Conservation (phyloP, 768 basidiomycete species). For the Leccinellum rugosiceps region DNA sequence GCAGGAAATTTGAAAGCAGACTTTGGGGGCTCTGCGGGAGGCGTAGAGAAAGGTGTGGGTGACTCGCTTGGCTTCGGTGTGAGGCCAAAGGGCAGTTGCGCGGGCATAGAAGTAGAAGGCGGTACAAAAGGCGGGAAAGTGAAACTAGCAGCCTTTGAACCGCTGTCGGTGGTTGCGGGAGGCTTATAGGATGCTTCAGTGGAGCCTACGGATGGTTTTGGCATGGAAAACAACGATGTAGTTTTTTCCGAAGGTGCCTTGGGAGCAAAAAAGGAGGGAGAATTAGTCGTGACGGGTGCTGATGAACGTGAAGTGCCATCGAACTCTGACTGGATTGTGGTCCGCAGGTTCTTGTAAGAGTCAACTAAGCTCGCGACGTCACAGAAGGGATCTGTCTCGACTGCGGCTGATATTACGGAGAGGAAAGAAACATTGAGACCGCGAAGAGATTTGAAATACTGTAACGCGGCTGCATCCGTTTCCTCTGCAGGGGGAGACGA, state of each 20-base stretch:
- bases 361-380: constrained; percentile 56
- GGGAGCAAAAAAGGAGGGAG: constrained; percentile 10
- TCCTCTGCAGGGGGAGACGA: constrained; percentile 22
- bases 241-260: constrained; percentile 17
- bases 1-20: constrained; percentile 27
- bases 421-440: constrained; percentile 70
- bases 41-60: constrained; percentile 7
- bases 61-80: constrained; percentile 20
- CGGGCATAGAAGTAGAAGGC: constrained; percentile 10
- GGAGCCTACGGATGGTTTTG: constrained; percentile 33
- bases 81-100: constrained; percentile 12
- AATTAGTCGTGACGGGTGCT: constrained; percentile 7
- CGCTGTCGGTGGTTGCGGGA: constrained; percentile 16
- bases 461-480: constrained; percentile 36
- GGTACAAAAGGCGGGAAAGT: constrained; percentile 26
- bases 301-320: constrained; percentile 34
- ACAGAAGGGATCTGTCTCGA: constrained; percentile 68
- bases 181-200: constrained; percentile 10
- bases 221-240: constrained; percentile 23
- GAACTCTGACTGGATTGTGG: constrained; percentile 53
- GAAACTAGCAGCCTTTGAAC: constrained; percentile 20
- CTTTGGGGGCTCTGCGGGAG: constrained; percentile 24
- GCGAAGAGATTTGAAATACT: constrained; percentile 68
- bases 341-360: constrained; percentile 56
- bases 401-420: constrained; percentile 51